Conservation (phyloP, 768 basidiomycete genomes). For the Kwoniella mangroviensis region DNA sequence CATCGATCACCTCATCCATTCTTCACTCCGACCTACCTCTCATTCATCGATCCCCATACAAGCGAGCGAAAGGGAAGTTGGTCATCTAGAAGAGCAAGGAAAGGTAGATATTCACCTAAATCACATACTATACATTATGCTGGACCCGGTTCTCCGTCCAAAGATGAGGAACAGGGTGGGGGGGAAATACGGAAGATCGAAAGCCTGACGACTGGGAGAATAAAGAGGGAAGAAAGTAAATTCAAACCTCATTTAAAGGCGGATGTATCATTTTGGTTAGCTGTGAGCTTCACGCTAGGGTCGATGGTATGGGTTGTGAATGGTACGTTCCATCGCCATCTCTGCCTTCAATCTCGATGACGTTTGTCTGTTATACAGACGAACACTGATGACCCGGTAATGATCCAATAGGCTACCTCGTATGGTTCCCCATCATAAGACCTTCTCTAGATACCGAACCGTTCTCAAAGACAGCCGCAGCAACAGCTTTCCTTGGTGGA, state of each 20-base stretch:
- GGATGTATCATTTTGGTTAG: conserved; percentile 55
- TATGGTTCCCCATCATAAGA: conserved; percentile 62
- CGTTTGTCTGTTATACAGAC: too few relatives aligned
- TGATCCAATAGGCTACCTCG: conserved; percentile 37
- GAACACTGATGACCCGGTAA: too few relatives aligned
- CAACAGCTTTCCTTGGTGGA: conserved; percentile 66
- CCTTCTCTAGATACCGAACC: conserved; percentile 49
- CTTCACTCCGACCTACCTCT: conserved; percentile 31
- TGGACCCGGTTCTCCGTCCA: conserved; percentile 1
- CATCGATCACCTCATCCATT: conserved; percentile 29
- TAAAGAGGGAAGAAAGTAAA: conserved; percentile 27
- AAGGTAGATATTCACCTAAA: conserved; percentile 44
- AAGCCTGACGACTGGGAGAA: conserved; percentile 18
- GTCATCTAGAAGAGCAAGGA: conserved; percentile 46
- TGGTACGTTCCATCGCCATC: conserved; percentile 34
- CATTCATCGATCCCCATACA: conserved; percentile 21
- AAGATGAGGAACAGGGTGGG: neutral
- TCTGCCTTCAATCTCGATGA: too few relatives aligned
- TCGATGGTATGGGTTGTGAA: conserved; percentile 66
- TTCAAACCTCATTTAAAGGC: conserved; percentile 45
- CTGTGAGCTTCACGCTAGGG: conserved; percentile 59
- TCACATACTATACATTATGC: conserved; percentile 27
- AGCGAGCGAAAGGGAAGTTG: conserved; percentile 17
- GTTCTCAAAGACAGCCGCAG: conserved; percentile 59
- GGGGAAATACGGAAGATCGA: conserved; percentile 17